These are phyloP conservation scores for Talaromyces piceae DNA, from an alignment of 2,329 filamentous ascomycete genomes.

Conservation along the genomic window DNA sequence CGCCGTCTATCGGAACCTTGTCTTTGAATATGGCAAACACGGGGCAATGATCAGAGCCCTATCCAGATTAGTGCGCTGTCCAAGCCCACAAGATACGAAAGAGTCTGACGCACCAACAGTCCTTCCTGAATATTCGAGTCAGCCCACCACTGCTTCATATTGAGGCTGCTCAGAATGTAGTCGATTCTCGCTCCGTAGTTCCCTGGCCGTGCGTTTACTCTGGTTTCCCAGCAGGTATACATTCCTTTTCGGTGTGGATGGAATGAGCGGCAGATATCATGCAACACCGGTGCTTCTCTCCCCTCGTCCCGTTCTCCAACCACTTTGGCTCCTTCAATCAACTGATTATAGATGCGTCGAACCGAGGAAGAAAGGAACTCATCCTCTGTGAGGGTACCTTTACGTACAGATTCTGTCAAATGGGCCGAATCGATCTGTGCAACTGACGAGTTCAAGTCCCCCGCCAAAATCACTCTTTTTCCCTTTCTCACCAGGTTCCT, in stretches of 20 bases:
- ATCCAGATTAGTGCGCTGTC: not conserved
- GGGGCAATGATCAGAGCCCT: constrained; percentile 92
- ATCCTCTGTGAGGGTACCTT: constrained; percentile 59
- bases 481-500: constrained; percentile 74
- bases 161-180: constrained; percentile 76
- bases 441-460: constrained; percentile 76
- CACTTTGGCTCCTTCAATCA: constrained; percentile 67
- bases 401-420: constrained; percentile 62
- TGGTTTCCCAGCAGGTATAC: constrained; percentile 97
- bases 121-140: constrained; percentile 87
- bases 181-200: constrained; percentile 93
- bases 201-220: constrained; percentile 87
- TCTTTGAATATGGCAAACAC: constrained; percentile 73
- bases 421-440: constrained; percentile 69
- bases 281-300: constrained; percentile 63
- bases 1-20: constrained; percentile 45
- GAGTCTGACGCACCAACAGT: constrained; percentile 53
- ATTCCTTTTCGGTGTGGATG: constrained; percentile 75
- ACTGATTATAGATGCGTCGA: constrained; percentile 73
- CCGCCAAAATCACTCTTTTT: constrained; percentile 77
- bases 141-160: constrained; percentile 72
- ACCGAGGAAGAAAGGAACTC: constrained; percentile 67
- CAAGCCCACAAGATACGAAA: not conserved
- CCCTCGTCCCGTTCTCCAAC: constrained; percentile 58
- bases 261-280: constrained; percentile 76